Conservation (phyloP, 345 rosid species). For the rapeseed (Brassica napus) region Da-Ae NC_063443.1:17454501-17455000, state of each 20-base stretch:
- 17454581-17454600: slow-evolving; percentile 91
- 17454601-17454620: slow-evolving; percentile 35
- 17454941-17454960: slow-evolving; percentile 25
- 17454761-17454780: background rate
- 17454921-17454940: slow-evolving; percentile 6
- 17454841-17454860: slow-evolving; percentile 41
- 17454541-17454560: slow-evolving; percentile 86
- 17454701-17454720: slow-evolving; percentile 25
- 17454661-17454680: no score
- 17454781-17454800: background rate
- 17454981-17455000: slow-evolving; percentile 18
- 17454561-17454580: slow-evolving; percentile 52
- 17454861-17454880: slow-evolving; percentile 27
- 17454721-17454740: slow-evolving; percentile 20
- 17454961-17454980: no score
- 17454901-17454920: slow-evolving; percentile 20
- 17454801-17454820: slow-evolving; percentile 6
- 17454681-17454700: slow-evolving; percentile 13
- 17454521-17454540: slow-evolving; percentile 91
- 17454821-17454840: slow-evolving; percentile 4
- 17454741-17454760: slow-evolving; percentile 27
- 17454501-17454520: slow-evolving; percentile 82
- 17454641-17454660: no score
- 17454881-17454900: slow-evolving; percentile 33
- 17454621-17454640: background rate